These are phyloP conservation scores for Cordyceps tenuipes DNA, from an alignment of 2,329 filamentous ascomycete species.

Conservation along the genomic window DNA sequence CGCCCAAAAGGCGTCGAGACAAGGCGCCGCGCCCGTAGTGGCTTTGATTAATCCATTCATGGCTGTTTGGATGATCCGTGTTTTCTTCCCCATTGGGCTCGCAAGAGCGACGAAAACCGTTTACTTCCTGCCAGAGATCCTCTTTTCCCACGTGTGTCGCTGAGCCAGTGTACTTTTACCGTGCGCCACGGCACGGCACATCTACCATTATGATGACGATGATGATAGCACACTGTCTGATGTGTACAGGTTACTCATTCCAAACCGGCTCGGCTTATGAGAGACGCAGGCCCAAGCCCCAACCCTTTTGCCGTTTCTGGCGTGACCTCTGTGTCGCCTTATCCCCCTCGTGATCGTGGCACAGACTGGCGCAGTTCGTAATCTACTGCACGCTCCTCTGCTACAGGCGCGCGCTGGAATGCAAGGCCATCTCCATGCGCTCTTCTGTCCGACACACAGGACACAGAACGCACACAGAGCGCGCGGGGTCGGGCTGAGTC, in stretches of 20 bases:
- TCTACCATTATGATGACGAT: neutral
- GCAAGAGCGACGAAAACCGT: neutral
- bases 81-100: slow-evolving; percentile 2
- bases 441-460: neutral
- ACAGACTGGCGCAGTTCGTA: neutral
- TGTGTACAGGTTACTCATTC: neutral
- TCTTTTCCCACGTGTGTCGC: slow-evolving; percentile 5
- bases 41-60: neutral
- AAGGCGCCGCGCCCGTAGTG: neutral
- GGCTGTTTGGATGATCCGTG: neutral
- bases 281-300: neutral
- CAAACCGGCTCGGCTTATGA: neutral
- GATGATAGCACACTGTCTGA: neutral
- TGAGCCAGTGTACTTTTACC: neutral
- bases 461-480: neutral
- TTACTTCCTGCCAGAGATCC: neutral
- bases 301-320: neutral
- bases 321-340: neutral
- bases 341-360: neutral
- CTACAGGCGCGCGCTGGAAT: neutral
- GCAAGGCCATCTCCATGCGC: slow-evolving; percentile 1
- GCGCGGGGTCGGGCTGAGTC: neutral
- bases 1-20: neutral
- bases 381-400: neutral
- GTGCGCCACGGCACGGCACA: neutral